Evolutionary conservation across 148 eudicot genomes (phyloP).

Genomic region (Rhododendron griersonianum): DNA sequence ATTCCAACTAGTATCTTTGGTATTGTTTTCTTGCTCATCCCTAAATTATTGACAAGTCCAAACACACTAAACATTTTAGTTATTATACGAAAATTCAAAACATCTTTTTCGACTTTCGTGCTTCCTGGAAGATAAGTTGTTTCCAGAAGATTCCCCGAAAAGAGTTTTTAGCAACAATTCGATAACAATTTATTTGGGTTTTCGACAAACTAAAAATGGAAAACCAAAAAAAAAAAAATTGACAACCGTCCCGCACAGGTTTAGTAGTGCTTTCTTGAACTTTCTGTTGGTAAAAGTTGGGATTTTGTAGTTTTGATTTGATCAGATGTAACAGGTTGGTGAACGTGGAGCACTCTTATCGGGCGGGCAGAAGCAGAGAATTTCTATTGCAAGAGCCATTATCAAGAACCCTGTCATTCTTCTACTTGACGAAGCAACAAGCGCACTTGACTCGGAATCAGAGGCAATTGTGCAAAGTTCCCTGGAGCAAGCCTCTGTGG

Average conservation of each 20-base stretch:
- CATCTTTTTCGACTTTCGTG: not conserved
- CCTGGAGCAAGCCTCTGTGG: not conserved
- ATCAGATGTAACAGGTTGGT: slow-evolving; percentile 53
- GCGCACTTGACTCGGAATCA: slow-evolving; percentile 66
- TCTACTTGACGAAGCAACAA: slow-evolving; percentile 94
- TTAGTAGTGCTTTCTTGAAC: not conserved
- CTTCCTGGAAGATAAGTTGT: not conserved
- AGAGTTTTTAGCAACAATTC: not conserved
- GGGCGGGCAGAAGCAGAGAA: slow-evolving; percentile 95
- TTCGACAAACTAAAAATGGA: not conserved
- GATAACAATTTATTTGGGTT: not conserved
- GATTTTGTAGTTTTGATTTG: not conserved
- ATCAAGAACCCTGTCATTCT: slow-evolving; percentile 85
- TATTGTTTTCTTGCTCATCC: not conserved
- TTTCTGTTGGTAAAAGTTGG: not conserved
- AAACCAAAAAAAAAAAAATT: not conserved
- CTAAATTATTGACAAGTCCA: not conserved
- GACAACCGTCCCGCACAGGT: not conserved
- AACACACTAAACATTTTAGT: not conserved
- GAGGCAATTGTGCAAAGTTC: not conserved
- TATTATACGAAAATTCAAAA: not conserved
- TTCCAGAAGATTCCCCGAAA: not conserved
- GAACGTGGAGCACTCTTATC: slow-evolving; percentile 85
- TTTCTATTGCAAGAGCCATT: slow-evolving; percentile 91
- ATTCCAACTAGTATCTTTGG: not conserved